Base-by-base conservation (phyloP, 2,329 filamentous ascomycete species). In the Cladophialophora carrionii region DNA sequence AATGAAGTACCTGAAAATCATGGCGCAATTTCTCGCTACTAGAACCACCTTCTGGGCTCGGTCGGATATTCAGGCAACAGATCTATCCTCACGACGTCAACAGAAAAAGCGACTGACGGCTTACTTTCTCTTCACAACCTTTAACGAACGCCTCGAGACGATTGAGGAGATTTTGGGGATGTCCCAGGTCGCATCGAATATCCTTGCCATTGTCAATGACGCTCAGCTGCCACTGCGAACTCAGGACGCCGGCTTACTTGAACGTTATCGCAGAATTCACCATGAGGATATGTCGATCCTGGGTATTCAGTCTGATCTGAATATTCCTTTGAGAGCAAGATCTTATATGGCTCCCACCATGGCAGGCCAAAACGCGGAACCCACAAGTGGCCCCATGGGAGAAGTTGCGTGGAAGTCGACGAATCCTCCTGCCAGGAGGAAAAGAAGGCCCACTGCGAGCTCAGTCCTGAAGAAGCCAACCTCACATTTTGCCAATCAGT, bases 81-180 rank as follows among this genome's bases (percentile, higher is more conserved):
- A 51, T 17, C 1, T 4, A 24, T 26, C 48, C 6, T 24, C 20
- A 26, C n/a, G 22, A 22, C 20, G 3, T 54, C 29, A 32, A 34
- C 14, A 29, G 10, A 46, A 53, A 24, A 53, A 61, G 32, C 31
- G 32, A 41, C 34, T 51, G 43, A 61, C 43, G 31, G 58, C 65
- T 2, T 67, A 67, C 34, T 62, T 43, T 22, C 60, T 67, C 10
- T 67, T 64, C 34, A 67, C 65, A 12, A 56, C 65, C 5, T 65
- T 67, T 31, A 32, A 52, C 26, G 54, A 67, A 43, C n/a, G 57
- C 24, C 24, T 63, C 8, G 29, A 43, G 22, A 63, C 51, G 3
- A 59, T 67, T 26, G 24, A 49, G 8, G 14, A 22, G 5, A 48
- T 32, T 37, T 24, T 62, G n/a, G 34, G 56, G 5, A 56, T 65